Evolutionary conservation across 1,284 basidiomycete species (phyloP), one percentile per base, ranked within the genome.

Genomic region (Ceraceosorus bombacis): DNA sequence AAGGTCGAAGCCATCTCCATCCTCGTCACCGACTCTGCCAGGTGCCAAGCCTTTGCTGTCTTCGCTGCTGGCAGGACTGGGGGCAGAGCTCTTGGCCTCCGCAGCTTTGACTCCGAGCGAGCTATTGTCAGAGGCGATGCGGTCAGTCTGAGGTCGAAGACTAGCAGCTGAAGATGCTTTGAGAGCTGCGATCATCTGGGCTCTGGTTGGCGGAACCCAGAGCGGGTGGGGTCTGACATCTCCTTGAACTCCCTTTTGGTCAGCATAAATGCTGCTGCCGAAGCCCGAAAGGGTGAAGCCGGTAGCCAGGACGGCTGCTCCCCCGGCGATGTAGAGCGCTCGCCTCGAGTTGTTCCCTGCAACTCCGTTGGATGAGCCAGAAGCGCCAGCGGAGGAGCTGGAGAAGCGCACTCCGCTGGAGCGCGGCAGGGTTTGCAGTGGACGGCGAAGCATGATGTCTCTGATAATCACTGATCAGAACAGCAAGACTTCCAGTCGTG

Each of bases 1-100:
- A 49, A 95, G 82, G 64, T 96, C 79, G 57, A 74, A 77, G 49
- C 74, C 75, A 6, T 74, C 61, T 27, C 61, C 72, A 43, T 73
- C 70, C n/a, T 67, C 68, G 39, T 65, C 59, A 17, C 65, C 67
- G 54, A 59, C 64, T 9, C 63, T 58, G 17, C 59, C 63, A 10
- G 58, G 56, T 6, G 48, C 9, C 17, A 57, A 59, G 10, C 59
- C 61, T 5, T 64, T 63, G 8, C 64, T 64, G 36, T 73, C 59
- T 37, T 57, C 57, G 5, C 61, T 61, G 6, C 69, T 70, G 41
- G 70, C 69, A 5, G 73, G 73, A 58, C 66, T 71, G 4, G 73
- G 73, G 41, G 69, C 66, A 59, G 66, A 69, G 54, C 68, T 69
- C 12, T 57, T 50, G 38, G 64, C 61, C 40, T 71, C 60, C 53